Evolutionary conservation across 768 basidiomycete genomes (phyloP), one percentile per base, ranked within the genome.

Genomic region (Psilocybe tampanensis): DNA sequence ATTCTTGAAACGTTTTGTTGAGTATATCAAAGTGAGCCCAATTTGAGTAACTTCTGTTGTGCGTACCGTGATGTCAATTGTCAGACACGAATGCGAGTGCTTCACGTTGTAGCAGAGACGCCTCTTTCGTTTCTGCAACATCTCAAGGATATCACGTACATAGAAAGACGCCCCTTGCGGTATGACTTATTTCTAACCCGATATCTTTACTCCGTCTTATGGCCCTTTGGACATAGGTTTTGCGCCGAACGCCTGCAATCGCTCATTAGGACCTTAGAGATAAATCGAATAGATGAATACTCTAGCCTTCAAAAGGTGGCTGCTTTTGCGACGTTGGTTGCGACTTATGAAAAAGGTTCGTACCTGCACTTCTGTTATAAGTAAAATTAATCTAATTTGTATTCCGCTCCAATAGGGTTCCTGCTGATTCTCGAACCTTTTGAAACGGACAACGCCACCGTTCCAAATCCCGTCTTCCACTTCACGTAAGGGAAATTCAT

Each of bases 71-170:
- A 36, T 32, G 7, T 57, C 60, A 23, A 50, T 22, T n/a, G 18
- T 42, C 64, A 98, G 95, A 98, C 96, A 17, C 85, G 97, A 52
- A 98, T 98, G 96, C 88, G 97, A 48, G 97, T 99, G n/a, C 76
- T 98, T 23, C 97, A 98, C 69, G 97, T 99, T 58, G 97, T 99
- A 13, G 97, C 97, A 17, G 97, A 99, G 73, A 99, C 97, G 1
- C 97, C 97, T 0, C 76, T 92, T 23, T 98, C 96, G 1, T 99
- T 99, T 72, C 75, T 99, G 41, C 96, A 98, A 67, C 97, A 99
- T 73, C 80, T 99, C 45, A 98, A 97, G 74, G 97, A 99, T 64
- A 98, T 98, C 60, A 98, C 97, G 13, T 99, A 95, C 70, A 99
- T 99, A 55, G 97, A 99, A 70, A 81, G 92, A 55, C 79, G 95